Base-by-base conservation (phyloP, 164 flowering plant species). In the Annona cherimola region DNA sequence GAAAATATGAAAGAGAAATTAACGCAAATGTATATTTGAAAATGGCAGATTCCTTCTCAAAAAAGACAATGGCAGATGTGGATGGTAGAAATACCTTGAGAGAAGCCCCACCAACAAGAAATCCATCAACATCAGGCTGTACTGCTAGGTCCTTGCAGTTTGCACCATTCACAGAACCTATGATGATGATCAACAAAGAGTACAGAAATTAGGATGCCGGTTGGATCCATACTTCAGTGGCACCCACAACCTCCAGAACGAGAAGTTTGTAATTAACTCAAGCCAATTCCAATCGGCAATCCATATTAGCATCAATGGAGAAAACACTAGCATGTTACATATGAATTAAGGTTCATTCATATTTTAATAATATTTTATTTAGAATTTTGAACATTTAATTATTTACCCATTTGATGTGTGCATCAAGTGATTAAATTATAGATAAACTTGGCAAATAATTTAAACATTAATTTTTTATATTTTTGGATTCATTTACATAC, bases 51-150 rank as follows among this genome's bases (percentile, higher is more conserved):
- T n/a, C n/a, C n/a, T n/a, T n/a, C n/a, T 12, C 2, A 67, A 55
- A 11, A 40, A 5, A 63, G n/a, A 8, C 7, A 55, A 39, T 41
- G 39, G n/a, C 26, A 68, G 40, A 39, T 50, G 4, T 19, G 1
- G 40, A 4, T 35, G 9, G 44, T 16, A 41, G 42, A 50, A 50
- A 12, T 46, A 91, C 94, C 94, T 91, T 91, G 0, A 91, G 79
- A n/a, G 97, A 90, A 73, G 97, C 94, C 67, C 94, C 94, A 3
- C 97, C 97, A 69, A 91, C 97, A 78, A 91, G 81, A 74, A 91
- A 91, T 42, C 97, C 97, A 81, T 90, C 97, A 39, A 90, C 83
- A 76, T 91, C 97, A 44, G 86, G 85, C 74, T 90, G 84, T 57
- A 67, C 83, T 18, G 92, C 88, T 80, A 91, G 79, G 68, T 87